Evolutionary conservation across 164 flowering plant species (phyloP).

Genomic region (Malania oleifera): DNA sequence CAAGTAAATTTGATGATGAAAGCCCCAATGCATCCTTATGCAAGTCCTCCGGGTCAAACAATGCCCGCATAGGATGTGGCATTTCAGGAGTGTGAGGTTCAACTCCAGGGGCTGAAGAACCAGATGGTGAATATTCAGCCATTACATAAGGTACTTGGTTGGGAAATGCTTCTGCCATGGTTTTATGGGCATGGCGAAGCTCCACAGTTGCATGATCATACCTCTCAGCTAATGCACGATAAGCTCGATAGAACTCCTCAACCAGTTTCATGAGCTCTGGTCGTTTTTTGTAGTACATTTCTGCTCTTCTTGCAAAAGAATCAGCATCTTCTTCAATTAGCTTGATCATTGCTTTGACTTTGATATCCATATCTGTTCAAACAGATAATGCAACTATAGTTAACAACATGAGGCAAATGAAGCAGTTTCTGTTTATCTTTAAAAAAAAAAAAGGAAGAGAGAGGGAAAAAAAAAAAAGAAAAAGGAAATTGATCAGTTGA

Average conservation of each 20-base stretch:
- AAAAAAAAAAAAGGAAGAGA: not conserved
- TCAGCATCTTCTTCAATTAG: constrained; percentile 96
- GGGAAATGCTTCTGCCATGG: constrained; percentile 79
- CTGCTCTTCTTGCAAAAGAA: constrained; percentile 93
- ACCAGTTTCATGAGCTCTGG: constrained; percentile 94
- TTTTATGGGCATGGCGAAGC: constrained; percentile 82
- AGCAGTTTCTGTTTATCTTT: not conserved
- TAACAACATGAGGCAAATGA: no score
- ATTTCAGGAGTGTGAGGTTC: constrained; percentile 59
- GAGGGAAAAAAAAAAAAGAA: no score
- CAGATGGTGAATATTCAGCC: constrained; percentile 48
- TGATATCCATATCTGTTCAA: constrained; percentile 76
- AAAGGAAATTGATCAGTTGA: no score
- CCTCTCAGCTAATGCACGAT: constrained; percentile 92
- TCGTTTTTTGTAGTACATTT: constrained; percentile 93
- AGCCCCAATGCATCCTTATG: constrained; percentile 38
- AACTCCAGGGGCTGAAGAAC: constrained; percentile 31
- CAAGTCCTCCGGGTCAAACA: constrained; percentile 44
- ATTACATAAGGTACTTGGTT: constrained; percentile 52
- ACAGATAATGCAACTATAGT: not conserved
- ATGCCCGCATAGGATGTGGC: constrained; percentile 27
- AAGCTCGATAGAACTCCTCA: constrained; percentile 87
- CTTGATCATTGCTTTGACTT: constrained; percentile 92
- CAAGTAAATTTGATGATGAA: constrained; percentile 22
- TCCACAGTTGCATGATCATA: constrained; percentile 84